Percentiles rank a stretch among this genome's conserved stretches.
These are phyloP conservation scores for Dendrobium officinale DNA, from an alignment of 106 monocot genomes.

Conservation along the genomic window DNA sequence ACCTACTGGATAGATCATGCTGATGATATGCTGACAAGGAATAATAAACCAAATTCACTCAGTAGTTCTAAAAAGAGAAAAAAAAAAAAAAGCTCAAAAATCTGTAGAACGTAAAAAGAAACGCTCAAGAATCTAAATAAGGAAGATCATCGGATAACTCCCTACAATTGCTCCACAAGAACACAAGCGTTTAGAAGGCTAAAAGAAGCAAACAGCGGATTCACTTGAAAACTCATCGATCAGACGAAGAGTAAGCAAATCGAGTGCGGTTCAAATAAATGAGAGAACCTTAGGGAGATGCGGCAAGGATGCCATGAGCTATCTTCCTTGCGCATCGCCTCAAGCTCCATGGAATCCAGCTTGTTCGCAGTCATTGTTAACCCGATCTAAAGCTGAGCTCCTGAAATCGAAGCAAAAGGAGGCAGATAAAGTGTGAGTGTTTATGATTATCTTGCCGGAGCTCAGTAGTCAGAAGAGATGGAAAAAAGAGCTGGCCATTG, in stretches of 20 bases:
- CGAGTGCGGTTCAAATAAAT: not conserved
- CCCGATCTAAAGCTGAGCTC: conserved; percentile 1
- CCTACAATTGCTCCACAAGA: not conserved
- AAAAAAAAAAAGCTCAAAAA: not conserved
- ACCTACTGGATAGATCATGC: not conserved
- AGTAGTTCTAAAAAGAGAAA: not conserved
- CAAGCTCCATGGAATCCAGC: conserved; percentile 31
- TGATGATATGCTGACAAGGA: not conserved
- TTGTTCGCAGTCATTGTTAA: conserved; percentile 16
- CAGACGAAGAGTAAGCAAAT: not conserved
- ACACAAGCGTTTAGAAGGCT: not conserved
- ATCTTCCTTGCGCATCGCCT: conserved; percentile 34
- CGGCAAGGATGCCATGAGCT: conserved; percentile 52
- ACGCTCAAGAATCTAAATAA: not conserved
- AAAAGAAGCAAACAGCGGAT: not conserved
- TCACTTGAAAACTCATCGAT: conserved; percentile 3
- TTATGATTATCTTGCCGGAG: not conserved
- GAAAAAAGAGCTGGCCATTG: not conserved
- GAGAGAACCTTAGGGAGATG: conserved; percentile 27
- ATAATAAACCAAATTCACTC: not conserved
- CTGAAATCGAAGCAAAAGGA: conserved; percentile 1
- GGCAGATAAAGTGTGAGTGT: not conserved
- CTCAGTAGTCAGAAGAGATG: not conserved
- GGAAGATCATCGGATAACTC: not conserved
- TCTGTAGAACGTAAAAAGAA: not conserved